A percentile compares a stretch with the other conserved stretches of the same genome.
Evolutionary conservation across 163 green algal species (phyloP).

Genomic region (Scenedesmus sp.): DNA sequence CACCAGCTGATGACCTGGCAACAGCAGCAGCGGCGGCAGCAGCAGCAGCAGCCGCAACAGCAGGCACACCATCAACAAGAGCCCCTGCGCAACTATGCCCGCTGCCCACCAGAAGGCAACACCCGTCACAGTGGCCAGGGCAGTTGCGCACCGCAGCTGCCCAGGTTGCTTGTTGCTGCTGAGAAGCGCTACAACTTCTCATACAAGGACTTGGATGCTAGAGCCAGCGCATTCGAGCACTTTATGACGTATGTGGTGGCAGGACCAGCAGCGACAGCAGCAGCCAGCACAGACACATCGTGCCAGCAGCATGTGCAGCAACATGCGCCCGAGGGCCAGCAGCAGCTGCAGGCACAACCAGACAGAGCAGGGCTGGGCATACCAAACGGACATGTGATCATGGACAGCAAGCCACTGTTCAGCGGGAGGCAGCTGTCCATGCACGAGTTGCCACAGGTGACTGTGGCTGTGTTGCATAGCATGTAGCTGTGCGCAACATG

Average conservation of each 20-base stretch:
- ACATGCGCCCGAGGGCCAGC: not conserved
- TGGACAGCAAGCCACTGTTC: slow-evolving; percentile 14
- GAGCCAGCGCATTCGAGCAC: slow-evolving; percentile 42
- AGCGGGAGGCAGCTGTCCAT: slow-evolving; percentile 5
- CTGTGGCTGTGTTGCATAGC: not conserved
- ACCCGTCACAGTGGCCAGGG: not conserved
- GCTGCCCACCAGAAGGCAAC: not conserved
- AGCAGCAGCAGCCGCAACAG: not conserved
- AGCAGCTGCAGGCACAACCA: not conserved
- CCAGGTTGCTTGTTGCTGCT: slow-evolving; percentile 16
- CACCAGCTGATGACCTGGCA: slow-evolving; percentile 27
- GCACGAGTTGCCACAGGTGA: slow-evolving; percentile 19
- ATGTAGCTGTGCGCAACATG: not conserved
- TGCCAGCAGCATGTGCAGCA: not conserved
- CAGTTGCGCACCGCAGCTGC: not conserved
- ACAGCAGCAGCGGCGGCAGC: not conserved
- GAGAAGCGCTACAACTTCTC: slow-evolving; percentile 55
- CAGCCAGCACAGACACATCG: not conserved
- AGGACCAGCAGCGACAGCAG: slow-evolving; percentile 18
- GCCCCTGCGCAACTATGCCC: too few relatives aligned
- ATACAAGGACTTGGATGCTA: not conserved
- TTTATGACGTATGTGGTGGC: slow-evolving; percentile 33
- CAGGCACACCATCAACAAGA: not conserved
- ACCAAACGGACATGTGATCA: not conserved
- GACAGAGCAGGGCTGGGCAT: not conserved